These are phyloP conservation scores for Arxiozyma bovina DNA, from an alignment of 1,139 yeast genomes.

Conservation along the genomic window DNA sequence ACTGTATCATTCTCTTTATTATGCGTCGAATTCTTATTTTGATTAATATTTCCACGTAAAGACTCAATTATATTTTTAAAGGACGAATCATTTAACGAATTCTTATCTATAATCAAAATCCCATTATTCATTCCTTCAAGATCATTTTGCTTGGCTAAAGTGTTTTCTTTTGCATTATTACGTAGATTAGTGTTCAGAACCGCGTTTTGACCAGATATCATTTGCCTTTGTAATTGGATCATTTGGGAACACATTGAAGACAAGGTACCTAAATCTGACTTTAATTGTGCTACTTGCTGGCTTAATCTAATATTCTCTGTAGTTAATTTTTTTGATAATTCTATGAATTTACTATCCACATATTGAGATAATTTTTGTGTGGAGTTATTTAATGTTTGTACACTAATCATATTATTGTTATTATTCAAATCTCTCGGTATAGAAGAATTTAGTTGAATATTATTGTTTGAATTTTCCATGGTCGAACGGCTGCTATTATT, in stretches of 20 bases:
- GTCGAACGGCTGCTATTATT: conserved; percentile 2
- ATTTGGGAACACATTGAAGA: conserved; percentile 24
- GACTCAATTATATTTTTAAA: conserved; percentile 1
- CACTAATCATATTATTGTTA: conserved; percentile 1
- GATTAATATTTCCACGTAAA: background rate
- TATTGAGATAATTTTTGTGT: conserved; percentile 4
- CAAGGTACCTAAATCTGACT: conserved; percentile 21
- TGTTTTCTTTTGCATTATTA: background rate
- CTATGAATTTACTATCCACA: conserved; percentile 20
- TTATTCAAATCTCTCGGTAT: background rate
- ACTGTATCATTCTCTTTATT: background rate
- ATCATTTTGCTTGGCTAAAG: background rate
- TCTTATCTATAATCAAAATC: conserved; percentile 1
- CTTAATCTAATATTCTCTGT: conserved; percentile 27
- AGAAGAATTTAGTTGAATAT: background rate
- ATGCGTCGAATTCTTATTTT: background rate
- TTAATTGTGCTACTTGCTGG: conserved; percentile 25
- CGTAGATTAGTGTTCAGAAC: background rate
- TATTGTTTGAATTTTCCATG: background rate
- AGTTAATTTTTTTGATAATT: conserved; percentile 23
- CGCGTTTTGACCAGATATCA: conserved; percentile 8
- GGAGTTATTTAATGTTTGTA: background rate
- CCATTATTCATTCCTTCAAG: background rate
- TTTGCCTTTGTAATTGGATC: conserved; percentile 22
- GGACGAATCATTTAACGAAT: background rate